Conservation (phyloP, 202 grass and related monocot species). For the Digitaria exilis region DNA sequence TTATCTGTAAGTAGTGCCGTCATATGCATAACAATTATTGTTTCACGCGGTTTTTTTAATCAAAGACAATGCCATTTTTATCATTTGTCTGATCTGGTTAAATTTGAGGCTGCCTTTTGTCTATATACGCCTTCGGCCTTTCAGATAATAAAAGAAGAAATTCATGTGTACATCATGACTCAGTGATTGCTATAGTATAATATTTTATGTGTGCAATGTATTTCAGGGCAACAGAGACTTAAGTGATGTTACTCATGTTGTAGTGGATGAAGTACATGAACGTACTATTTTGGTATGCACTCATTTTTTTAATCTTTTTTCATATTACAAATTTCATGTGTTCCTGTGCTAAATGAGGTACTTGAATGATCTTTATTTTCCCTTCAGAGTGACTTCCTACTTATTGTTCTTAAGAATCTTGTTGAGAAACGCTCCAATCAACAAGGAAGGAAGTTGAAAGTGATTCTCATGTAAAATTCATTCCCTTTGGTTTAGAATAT, state of each 20-base stretch:
- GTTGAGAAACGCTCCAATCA: conserved; percentile 75
- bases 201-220: conserved; percentile 27
- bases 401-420: conserved; percentile 89
- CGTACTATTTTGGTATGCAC: conserved; percentile 90
- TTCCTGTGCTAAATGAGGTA: conserved; percentile 35
- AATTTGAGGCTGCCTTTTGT: neutral
- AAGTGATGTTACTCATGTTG: conserved; percentile 88
- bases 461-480: conserved; percentile 89
- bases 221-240: conserved; percentile 89
- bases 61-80: conserved; percentile 20
- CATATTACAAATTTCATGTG: conserved; percentile 28
- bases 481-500: neutral
- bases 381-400: conserved; percentile 81
- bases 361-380: conserved; percentile 36
- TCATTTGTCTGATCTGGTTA: neutral
- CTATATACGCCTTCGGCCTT: conserved; percentile 9
- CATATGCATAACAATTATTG: conserved; percentile 21
- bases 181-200: conserved; percentile 7
- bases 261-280: conserved; percentile 98
- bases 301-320: conserved; percentile 28
- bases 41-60: conserved; percentile 37
- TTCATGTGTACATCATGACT: neutral
- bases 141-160: conserved; percentile 21
- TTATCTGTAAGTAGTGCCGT: conserved; percentile 64
- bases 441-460: conserved; percentile 73